These are phyloP conservation scores for Xerocomus amazonicus DNA, from an alignment of 1,284 basidiomycete species.

Conservation along the genomic window DNA sequence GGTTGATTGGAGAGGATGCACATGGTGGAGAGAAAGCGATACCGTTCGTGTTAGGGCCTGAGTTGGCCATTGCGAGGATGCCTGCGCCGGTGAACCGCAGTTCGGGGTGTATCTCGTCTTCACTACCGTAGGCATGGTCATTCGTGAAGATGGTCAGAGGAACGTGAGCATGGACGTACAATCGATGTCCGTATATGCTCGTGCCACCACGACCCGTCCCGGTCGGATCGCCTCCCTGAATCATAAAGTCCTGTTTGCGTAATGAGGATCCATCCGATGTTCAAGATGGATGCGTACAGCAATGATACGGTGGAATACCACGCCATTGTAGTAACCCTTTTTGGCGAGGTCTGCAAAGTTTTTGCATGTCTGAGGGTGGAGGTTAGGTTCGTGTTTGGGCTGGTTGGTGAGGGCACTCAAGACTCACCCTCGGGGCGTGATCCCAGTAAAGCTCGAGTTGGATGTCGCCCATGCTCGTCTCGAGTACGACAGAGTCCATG, in stretches of 20 bases:
- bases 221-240: constrained; percentile 92
- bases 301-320: constrained; percentile 87
- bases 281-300: constrained; percentile 47
- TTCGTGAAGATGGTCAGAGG: neutral
- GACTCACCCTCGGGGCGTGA: constrained; percentile 79
- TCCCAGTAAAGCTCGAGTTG: constrained; percentile 88
- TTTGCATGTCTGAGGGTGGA: constrained; percentile 71
- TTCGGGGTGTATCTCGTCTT: constrained; percentile 86
- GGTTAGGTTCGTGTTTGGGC: neutral
- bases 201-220: constrained; percentile 94
- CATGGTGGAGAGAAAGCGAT: constrained; percentile 14
- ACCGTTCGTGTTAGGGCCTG: constrained; percentile 93
- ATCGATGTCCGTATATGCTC: constrained; percentile 89
- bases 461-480: constrained; percentile 86
- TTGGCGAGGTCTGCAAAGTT: constrained; percentile 88
- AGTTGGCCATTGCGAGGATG: constrained; percentile 95
- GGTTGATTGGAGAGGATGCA: too few relatives aligned
- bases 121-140: constrained; percentile 36
- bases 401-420: neutral
- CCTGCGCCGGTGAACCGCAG: constrained; percentile 94
- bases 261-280: too few relatives aligned
- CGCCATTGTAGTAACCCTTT: constrained; percentile 82
- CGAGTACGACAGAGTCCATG: constrained; percentile 68
- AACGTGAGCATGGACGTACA: constrained; percentile 46
- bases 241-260: constrained; percentile 80